Evolutionary conservation across 139 green algal species (phyloP), one percentile per base, ranked within the genome.

Genomic region (Chlamydomonas sp.): DNA sequence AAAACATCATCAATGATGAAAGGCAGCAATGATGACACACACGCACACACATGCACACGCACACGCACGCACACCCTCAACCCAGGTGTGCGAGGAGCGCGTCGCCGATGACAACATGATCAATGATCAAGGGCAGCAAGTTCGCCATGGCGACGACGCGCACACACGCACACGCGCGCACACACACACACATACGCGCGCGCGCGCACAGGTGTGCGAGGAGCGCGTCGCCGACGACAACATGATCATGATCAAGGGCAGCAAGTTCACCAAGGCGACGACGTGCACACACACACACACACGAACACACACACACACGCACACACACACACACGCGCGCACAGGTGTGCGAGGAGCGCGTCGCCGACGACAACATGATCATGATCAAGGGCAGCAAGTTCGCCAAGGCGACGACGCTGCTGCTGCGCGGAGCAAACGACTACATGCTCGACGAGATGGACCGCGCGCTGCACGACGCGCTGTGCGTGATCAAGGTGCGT

Each of bases 371-470:
- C 73, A 75, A 83, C 67, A 87, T 95, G 73, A 75, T 95, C 47
- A 76, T 77, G 60, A 76, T 87, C 69, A 81, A 88, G 38, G 87
- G 89, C 13, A 84, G 80, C 69, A 82, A 79, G 28, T 85, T 74
- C 63, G 79, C 48, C 48, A 73, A 73, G 33, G 82, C 89, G 28
- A 76, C 84, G 5, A 92, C 88, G 6, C 79, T 98, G 58, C 85
- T 98, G 68, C 80, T 98, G 58, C 85, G 95, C 3, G 95, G 95
- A 35, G 95, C 95, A 33, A 98, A 98, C 76, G 95, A 99, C 78
- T 97, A 96, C 86, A 91, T 98, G 86, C 85, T 99, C 34, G 95
- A 98, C 77, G 95, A 99, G 83, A 95, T 98, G 84, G 95, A 99
- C 76, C 82, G 94, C 59, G 91, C 86, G 3, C 73, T 99, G 60